These are phyloP conservation scores for Saccharomyces paradoxus DNA, from an alignment of 805 yeast genomes.

Conservation along the genomic window DNA sequence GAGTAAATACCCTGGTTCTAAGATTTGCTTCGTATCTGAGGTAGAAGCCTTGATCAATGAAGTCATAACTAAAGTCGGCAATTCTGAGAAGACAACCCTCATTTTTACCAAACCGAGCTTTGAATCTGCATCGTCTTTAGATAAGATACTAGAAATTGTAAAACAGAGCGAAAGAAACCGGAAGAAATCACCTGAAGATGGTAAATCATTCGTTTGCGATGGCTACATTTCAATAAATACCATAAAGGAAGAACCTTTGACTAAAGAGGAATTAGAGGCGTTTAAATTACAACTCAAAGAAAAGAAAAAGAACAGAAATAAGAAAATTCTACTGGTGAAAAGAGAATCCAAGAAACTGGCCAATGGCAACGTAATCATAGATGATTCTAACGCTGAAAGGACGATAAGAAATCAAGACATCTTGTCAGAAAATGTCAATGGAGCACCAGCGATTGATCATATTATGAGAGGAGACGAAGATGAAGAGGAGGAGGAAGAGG, in stretches of 20 bases:
- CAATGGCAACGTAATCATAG: conserved; percentile 1
- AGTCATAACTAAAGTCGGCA: conserved; percentile 48
- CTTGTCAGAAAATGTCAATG: conserved; percentile 1
- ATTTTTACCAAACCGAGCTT: conserved; percentile 43
- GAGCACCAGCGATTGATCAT: background rate
- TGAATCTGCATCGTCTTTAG: conserved; percentile 6
- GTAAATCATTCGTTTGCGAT: conserved; percentile 24
- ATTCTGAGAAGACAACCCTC: conserved; percentile 58
- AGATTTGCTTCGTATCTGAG: conserved; percentile 69
- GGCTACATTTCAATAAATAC: conserved; percentile 31
- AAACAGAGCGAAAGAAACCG: background rate
- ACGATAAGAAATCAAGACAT: background rate
- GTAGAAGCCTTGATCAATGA: conserved; percentile 55
- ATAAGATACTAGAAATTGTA: conserved; percentile 34
- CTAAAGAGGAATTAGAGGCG: conserved; percentile 41
- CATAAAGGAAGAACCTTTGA: conserved; percentile 41
- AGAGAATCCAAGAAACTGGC: conserved; percentile 21
- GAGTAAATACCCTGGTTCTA: conserved; percentile 52
- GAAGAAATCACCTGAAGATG: conserved; percentile 40
- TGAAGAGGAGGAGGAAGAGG: conserved; percentile 27
- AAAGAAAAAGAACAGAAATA: conserved; percentile 36
- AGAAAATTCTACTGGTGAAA: conserved; percentile 28
- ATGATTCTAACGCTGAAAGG: background rate
- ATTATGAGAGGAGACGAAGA: conserved; percentile 18
- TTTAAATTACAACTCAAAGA: conserved; percentile 41